phyloP scores from a whole-genome alignment of 495 filamentous ascomycete species.

The Trichocladium antarcticum region DNA sequence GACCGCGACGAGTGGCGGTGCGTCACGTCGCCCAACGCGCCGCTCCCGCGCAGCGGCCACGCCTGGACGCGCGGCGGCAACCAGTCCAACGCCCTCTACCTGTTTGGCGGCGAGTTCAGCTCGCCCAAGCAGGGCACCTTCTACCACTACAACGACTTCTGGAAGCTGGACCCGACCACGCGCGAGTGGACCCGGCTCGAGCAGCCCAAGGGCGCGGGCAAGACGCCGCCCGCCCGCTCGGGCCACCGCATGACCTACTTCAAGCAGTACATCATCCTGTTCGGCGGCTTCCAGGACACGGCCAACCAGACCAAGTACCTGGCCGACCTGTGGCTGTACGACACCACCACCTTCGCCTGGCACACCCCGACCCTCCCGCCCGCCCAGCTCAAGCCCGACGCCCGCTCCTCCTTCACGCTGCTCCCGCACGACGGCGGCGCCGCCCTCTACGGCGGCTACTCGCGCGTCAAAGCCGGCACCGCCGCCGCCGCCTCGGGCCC shows the following conservation, averaged over 20 bases:
- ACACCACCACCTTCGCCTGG: conserved; percentile 62
- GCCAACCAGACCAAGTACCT: conserved; percentile 88
- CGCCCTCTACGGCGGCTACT: conserved; percentile 86
- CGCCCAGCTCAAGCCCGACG: conserved; percentile 75
- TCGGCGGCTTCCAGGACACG: conserved; percentile 79
- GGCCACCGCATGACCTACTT: conserved; percentile 93
- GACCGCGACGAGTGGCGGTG: conserved; percentile 78
- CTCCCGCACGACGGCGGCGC: conserved; percentile 83
- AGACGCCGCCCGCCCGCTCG: conserved; percentile 76
- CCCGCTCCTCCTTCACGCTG: conserved; percentile 80
- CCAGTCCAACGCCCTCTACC: conserved; percentile 63
- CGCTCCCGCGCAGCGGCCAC: conserved; percentile 83
- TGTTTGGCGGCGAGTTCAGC: conserved; percentile 71
- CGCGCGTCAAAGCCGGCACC: conserved; percentile 63
- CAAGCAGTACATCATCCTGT: conserved; percentile 48
- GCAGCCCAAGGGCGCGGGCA: conserved; percentile 64
- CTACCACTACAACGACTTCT: conserved; percentile 98
- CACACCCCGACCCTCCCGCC: conserved; percentile 56
- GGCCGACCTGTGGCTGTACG: conserved; percentile 52
- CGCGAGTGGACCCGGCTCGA: conserved; percentile 88
- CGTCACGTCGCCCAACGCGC: conserved; percentile 82
- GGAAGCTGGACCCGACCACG: conserved; percentile 69
- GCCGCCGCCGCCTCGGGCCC: conserved; percentile 12
- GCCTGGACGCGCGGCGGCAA: conserved; percentile 85
- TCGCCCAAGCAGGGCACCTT: conserved; percentile 93